Conservation (phyloP, 2,329 filamentous ascomycete genomes). For the Colletotrichum zoysiae region DNA sequence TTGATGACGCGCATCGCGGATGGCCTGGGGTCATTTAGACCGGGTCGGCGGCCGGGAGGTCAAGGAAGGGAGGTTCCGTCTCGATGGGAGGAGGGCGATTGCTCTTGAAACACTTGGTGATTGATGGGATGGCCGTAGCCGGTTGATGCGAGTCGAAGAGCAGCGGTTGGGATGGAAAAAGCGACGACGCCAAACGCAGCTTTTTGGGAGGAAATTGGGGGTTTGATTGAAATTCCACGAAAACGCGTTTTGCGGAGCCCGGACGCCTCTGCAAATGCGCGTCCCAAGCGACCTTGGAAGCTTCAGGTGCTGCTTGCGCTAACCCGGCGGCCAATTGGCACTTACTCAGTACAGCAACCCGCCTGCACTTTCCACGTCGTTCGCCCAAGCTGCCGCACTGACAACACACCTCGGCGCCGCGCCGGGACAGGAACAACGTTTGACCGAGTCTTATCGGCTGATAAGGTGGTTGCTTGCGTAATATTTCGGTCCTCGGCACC, state of each 20-base stretch:
- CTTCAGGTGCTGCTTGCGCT: constrained; percentile 30
- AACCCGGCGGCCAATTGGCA: constrained; percentile 26
- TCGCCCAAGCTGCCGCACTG: constrained; percentile 14
- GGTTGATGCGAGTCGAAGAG: not conserved
- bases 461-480: not conserved
- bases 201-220: constrained; percentile 20
- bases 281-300: constrained; percentile 14
- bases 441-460: not conserved
- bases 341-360: not conserved
- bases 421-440: not conserved
- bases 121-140: not conserved
- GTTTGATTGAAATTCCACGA: constrained; percentile 35
- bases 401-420: not conserved
- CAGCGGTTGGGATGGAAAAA: not conserved
- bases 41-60: not conserved
- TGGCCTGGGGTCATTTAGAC: constrained; percentile 33
- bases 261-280: constrained; percentile 35
- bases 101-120: not conserved
- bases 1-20: constrained; percentile 85
- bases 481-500: not conserved
- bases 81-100: not conserved
- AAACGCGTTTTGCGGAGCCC: constrained; percentile 40
- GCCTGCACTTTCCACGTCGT: not conserved
- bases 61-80: not conserved
- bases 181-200: not conserved